These are phyloP conservation scores for Populus nigra DNA, from an alignment of 345 rosid genomes.

Conservation along the genomic window DNA sequence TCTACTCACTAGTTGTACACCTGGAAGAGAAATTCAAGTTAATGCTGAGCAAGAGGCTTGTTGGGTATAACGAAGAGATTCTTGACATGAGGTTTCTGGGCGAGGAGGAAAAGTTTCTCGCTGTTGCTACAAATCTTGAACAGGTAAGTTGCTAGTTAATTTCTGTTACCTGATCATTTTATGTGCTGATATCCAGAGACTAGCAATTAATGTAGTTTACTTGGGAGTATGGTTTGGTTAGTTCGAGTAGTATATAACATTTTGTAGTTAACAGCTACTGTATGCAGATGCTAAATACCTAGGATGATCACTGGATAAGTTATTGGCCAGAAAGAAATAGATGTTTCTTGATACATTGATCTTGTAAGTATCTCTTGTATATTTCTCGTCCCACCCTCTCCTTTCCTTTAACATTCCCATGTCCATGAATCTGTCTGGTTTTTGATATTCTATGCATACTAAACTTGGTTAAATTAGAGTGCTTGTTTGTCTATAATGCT, in stretches of 20 bases:
- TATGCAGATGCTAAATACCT: background rate
- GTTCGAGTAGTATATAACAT: background rate
- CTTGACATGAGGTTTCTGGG: slow-evolving; percentile 89
- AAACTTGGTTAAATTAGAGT: background rate
- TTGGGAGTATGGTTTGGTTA: background rate
- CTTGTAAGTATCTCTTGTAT: background rate
- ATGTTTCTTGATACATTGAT: background rate
- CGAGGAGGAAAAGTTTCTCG: slow-evolving; percentile 78
- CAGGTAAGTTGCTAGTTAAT: slow-evolving; percentile 44
- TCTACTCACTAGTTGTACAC: slow-evolving; percentile 47
- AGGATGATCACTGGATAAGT: background rate
- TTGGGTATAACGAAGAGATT: slow-evolving; percentile 93
- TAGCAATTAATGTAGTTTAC: background rate
- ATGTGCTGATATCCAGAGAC: slow-evolving; percentile 3
- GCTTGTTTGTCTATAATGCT: slow-evolving; percentile 11
- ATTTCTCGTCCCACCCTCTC: background rate
- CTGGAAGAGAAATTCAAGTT: slow-evolving; percentile 45
- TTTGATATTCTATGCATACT: background rate
- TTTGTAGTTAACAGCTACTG: background rate
- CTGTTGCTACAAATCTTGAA: slow-evolving; percentile 93
- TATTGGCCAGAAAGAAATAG: background rate
- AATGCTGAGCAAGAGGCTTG: slow-evolving; percentile 62
- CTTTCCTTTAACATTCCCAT: background rate
- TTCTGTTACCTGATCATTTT: background rate
- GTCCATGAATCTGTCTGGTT: background rate